Evolutionary conservation across 495 filamentous ascomycete genomes (phyloP).

Genomic region (Parmelia sp.): DNA sequence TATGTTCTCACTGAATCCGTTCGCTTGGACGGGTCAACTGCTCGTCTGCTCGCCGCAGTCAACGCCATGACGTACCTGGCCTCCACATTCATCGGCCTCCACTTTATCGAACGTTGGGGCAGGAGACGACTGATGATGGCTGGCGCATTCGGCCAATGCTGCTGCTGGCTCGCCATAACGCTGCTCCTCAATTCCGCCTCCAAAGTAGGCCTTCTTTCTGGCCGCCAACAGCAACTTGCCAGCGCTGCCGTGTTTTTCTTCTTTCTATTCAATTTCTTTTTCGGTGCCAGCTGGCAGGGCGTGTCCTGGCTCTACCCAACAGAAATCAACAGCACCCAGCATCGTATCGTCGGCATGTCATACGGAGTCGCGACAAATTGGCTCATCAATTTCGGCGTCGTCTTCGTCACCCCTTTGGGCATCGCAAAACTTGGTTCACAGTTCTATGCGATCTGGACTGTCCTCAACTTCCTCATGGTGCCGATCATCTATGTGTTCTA

Average conservation of each 20-base stretch:
- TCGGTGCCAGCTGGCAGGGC: slow-evolving; percentile 30
- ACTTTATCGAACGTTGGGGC: slow-evolving; percentile 28
- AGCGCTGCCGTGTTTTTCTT: slow-evolving; percentile 26
- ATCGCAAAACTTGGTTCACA: slow-evolving; percentile 50
- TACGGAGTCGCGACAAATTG: slow-evolving; percentile 19
- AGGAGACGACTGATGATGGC: slow-evolving; percentile 30
- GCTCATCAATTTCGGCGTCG: slow-evolving; percentile 56
- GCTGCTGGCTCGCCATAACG: slow-evolving; percentile 29
- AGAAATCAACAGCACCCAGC: slow-evolving; percentile 18
- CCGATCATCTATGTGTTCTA: slow-evolving; percentile 56
- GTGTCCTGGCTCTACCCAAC: slow-evolving; percentile 31
- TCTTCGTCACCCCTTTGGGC: slow-evolving; percentile 54
- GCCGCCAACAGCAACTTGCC: slow-evolving; percentile 21
- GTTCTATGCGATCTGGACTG: slow-evolving; percentile 58
- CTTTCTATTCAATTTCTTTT: slow-evolving; percentile 28
- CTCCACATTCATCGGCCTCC: slow-evolving; percentile 14
- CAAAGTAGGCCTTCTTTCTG: slow-evolving; percentile 7
- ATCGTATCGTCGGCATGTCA: slow-evolving; percentile 13
- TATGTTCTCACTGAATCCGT: slow-evolving; percentile 29
- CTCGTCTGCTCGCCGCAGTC: slow-evolving; percentile 30
- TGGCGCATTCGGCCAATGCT: slow-evolving; percentile 22
- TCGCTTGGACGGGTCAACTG: slow-evolving; percentile 26
- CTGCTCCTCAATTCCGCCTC: slow-evolving; percentile 13
- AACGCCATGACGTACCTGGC: slow-evolving; percentile 28
- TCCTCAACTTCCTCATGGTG: slow-evolving; percentile 51